Evolutionary conservation across 1,284 basidiomycete species (phyloP).

Genomic region (Neolentinus lepideus): DNA sequence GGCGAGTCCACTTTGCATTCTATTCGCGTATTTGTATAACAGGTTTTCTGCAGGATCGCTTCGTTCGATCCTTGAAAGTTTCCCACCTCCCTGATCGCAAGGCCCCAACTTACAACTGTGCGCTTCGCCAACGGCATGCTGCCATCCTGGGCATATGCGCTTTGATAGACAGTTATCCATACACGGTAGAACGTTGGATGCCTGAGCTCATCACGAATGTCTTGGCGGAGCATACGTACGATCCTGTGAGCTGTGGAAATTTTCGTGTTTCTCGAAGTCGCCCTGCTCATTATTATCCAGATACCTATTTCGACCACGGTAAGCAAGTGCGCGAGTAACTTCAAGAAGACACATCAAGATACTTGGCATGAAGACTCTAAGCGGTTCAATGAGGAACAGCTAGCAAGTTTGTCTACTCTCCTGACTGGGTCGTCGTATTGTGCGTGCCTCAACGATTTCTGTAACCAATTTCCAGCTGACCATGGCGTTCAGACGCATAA

Average conservation of each 20-base stretch:
- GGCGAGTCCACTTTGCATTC: conserved; percentile 23
- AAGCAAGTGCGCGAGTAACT: conserved; percentile 65
- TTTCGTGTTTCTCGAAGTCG: conserved; percentile 11
- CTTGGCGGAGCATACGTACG: conserved; percentile 76
- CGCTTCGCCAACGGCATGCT: conserved; percentile 67
- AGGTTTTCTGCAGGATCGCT: conserved; percentile 43
- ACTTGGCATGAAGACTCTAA: conserved; percentile 82
- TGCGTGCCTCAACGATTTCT: conserved; percentile 23
- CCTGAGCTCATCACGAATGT: conserved; percentile 65
- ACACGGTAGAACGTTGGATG: conserved; percentile 84
- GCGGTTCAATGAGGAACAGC: conserved; percentile 68
- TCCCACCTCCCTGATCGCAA: conserved; percentile 50
- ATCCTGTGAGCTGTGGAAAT: conserved; percentile 51
- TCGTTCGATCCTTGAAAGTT: conserved; percentile 56
- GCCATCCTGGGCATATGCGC: conserved; percentile 78
- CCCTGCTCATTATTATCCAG: conserved; percentile 22
- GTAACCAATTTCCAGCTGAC: no score
- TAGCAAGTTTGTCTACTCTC: conserved; percentile 63
- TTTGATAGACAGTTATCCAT: conserved; percentile 76
- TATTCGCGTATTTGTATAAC: conserved; percentile 1
- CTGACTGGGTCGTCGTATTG: conserved; percentile 71
- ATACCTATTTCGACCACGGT: conserved; percentile 71
- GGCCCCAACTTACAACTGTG: conserved; percentile 51
- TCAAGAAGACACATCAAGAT: conserved; percentile 75
- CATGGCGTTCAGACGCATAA: not conserved